phyloP scores from a whole-genome alignment of 2,329 filamentous ascomycete species.

The Xylaria sp. region DNA sequence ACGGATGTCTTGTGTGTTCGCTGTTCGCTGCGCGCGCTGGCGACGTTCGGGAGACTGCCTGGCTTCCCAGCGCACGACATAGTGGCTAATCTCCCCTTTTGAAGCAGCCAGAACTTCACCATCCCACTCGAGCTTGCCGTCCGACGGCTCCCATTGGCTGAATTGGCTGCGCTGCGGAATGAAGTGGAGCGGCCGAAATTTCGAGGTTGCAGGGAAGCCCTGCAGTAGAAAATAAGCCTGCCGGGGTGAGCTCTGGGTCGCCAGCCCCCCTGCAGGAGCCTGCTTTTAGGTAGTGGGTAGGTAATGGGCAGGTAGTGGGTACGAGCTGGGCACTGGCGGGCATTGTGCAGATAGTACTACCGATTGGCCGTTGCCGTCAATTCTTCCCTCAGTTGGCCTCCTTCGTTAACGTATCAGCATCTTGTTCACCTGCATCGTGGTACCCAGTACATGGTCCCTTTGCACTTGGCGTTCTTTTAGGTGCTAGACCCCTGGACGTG shows the following conservation, averaged over 20 bases:
- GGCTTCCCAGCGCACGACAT: background rate
- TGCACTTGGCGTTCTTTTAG: conserved; percentile 3
- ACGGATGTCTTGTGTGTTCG: background rate
- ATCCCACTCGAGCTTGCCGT: conserved; percentile 10
- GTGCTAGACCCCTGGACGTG: conserved; percentile 16
- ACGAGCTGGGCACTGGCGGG: background rate
- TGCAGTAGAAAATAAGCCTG: conserved; percentile 26
- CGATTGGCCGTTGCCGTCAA: background rate
- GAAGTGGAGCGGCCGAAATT: conserved; percentile 30
- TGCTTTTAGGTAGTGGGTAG: background rate
- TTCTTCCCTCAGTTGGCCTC: background rate
- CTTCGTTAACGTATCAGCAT: conserved; percentile 11
- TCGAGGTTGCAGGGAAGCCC: conserved; percentile 25
- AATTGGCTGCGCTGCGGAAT: conserved; percentile 25
- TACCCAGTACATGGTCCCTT: conserved; percentile 10
- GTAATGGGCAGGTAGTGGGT: conserved; percentile 11
- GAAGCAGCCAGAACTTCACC: background rate
- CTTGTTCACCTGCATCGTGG: conserved; percentile 3
- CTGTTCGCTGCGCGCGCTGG: background rate
- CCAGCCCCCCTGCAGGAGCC: conserved; percentile 10
- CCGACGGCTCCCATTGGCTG: no score
- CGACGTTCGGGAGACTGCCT: background rate
- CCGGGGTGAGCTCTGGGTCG: conserved; percentile 24
- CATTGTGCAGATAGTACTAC: conserved; percentile 7
- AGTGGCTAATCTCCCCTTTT: background rate